phyloP scores from a whole-genome alignment of 2,329 filamentous ascomycete species.

The Dactylellina cionopaga region DNA sequence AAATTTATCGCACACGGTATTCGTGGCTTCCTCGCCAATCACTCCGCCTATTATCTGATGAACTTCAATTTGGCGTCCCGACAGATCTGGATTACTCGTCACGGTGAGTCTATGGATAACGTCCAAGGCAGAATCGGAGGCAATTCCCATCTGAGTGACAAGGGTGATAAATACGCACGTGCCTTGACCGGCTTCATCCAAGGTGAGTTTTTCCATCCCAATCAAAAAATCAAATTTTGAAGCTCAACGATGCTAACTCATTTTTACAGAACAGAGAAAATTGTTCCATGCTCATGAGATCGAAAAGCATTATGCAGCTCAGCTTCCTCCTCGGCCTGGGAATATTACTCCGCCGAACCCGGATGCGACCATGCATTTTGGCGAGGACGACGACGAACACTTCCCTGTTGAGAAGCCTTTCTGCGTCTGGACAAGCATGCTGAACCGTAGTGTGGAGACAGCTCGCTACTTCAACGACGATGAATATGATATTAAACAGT shows the following conservation, averaged over 20 bases:
- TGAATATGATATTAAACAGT: slow-evolving; percentile 94
- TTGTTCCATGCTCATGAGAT: slow-evolving; percentile 55
- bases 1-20: slow-evolving; percentile 92
- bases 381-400: slow-evolving; percentile 59
- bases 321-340: slow-evolving; percentile 88
- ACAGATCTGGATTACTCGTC: slow-evolving; percentile 97
- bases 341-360: slow-evolving; percentile 96
- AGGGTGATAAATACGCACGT: slow-evolving; percentile 80
- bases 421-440: slow-evolving; percentile 98
- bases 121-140: slow-evolving; percentile 87
- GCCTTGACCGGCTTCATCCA: slow-evolving; percentile 82
- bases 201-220: slow-evolving; percentile 35
- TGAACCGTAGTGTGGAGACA: slow-evolving; percentile 87
- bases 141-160: slow-evolving; percentile 82
- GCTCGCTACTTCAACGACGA: slow-evolving; percentile 93
- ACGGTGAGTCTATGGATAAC: slow-evolving; percentile 88
- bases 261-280: slow-evolving; percentile 53
- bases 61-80: slow-evolving; percentile 96
- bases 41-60: slow-evolving; percentile 91
- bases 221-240: not conserved
- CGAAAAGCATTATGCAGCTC: slow-evolving; percentile 59
- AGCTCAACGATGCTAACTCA: not conserved
- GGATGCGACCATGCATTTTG: slow-evolving; percentile 49
- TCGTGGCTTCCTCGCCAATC: slow-evolving; percentile 88
- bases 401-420: slow-evolving; percentile 85